phyloP scores from a whole-genome alignment of 495 filamentous ascomycete species.

The Neurospora sp. region DNA sequence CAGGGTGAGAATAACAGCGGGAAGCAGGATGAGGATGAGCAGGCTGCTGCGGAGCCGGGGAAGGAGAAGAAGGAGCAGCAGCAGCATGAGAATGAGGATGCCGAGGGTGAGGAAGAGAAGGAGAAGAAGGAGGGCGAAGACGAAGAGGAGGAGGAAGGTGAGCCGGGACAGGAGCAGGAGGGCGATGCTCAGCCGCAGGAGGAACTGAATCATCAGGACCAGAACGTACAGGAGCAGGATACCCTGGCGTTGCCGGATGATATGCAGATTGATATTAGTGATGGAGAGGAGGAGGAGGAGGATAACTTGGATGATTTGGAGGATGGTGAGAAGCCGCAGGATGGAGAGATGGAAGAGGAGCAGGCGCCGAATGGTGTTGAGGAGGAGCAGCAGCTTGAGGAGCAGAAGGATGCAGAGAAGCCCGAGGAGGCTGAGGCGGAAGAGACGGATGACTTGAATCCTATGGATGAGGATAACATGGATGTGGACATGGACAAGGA shows the following conservation, averaged over 20 bases:
- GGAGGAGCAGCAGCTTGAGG: conserved; percentile 15
- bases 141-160: conserved; percentile 49
- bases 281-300: conserved; percentile 39
- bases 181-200: conserved; percentile 65
- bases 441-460: conserved; percentile 21
- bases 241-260: conserved; percentile 57
- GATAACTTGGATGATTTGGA: conserved; percentile 48
- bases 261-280: conserved; percentile 55
- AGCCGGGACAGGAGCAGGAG: conserved; percentile 60
- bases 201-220: conserved; percentile 52
- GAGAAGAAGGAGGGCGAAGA: conserved; percentile 49
- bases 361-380: conserved; percentile 10
- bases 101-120: conserved; percentile 42
- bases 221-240: conserved; percentile 54
- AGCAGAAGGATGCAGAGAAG: conserved; percentile 39
- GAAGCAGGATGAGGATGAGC: conserved; percentile 51
- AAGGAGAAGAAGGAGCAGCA: conserved; percentile 51
- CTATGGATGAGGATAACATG: conserved; percentile 29
- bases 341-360: conserved; percentile 15
- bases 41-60: conserved; percentile 48
- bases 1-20: conserved; percentile 63
- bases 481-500: conserved; percentile 25
- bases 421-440: conserved; percentile 18
- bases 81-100: conserved; percentile 52
- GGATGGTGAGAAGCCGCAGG: conserved; percentile 20